These are phyloP conservation scores for Dacryopinax spathularia DNA, from an alignment of 768 basidiomycete genomes.

Conservation along the genomic window DNA sequence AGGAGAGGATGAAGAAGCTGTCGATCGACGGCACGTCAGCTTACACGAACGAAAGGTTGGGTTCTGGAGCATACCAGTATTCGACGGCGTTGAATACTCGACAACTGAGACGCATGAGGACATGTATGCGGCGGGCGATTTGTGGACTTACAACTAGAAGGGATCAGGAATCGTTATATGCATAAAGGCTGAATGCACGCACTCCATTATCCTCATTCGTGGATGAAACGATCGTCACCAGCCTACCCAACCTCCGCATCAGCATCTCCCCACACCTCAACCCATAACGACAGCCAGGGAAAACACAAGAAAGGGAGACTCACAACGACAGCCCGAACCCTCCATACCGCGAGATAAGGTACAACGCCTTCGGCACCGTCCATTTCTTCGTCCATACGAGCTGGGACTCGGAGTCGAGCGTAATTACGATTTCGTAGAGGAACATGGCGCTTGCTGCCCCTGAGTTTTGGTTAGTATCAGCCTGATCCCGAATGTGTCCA, in stretches of 20 bases:
- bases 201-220: background rate
- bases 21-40: background rate
- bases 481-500: no score
- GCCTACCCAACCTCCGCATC: background rate
- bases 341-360: constrained; percentile 24
- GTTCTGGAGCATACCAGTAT: background rate
- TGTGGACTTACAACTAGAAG: background rate
- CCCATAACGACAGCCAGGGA: background rate
- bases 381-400: constrained; percentile 22
- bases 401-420: constrained; percentile 15
- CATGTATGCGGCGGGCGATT: background rate
- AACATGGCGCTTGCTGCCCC: background rate
- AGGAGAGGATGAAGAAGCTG: constrained; percentile 4
- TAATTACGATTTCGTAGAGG: background rate
- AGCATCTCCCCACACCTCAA: background rate
- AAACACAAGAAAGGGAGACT: background rate
- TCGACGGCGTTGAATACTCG: constrained; percentile 2
- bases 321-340: background rate
- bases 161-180: background rate
- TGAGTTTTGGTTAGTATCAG: no score
- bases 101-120: background rate
- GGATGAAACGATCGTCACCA: background rate
- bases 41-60: background rate
- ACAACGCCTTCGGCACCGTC: constrained; percentile 24
- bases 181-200: background rate